Conservation (phyloP, 2,329 filamentous ascomycete genomes). For the Dissoconium aciculare region DNA sequence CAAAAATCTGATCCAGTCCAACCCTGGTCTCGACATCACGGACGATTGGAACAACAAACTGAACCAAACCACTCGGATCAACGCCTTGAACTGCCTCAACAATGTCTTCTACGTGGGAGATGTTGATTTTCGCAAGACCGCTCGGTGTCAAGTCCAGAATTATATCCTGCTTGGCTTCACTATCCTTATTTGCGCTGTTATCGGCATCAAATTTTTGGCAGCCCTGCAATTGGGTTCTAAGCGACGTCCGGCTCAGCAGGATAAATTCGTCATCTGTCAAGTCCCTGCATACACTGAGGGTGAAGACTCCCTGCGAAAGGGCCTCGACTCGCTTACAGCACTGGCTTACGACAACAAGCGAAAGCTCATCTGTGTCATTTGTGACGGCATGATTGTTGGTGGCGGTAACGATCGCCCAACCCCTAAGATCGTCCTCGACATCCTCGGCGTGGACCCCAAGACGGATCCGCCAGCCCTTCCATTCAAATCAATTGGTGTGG, state of each 20-base stretch:
- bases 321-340: conserved; percentile 85
- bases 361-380: conserved; percentile 49
- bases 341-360: conserved; percentile 98
- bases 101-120: conserved; percentile 72
- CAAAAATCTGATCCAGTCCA: conserved; percentile 52
- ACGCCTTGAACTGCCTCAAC: conserved; percentile 66
- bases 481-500: conserved; percentile 92
- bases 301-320: conserved; percentile 89
- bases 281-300: conserved; percentile 97
- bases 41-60: conserved; percentile 44
- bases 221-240: conserved; percentile 87
- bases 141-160: conserved; percentile 75
- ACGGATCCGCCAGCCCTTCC: conserved; percentile 91
- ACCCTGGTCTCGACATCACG: conserved; percentile 68
- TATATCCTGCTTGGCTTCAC: conserved; percentile 80
- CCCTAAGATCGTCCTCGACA: conserved; percentile 89
- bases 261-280: conserved; percentile 97
- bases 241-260: conserved; percentile 84
- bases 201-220: conserved; percentile 80
- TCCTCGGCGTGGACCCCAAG: conserved; percentile 83
- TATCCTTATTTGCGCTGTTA: conserved; percentile 66
- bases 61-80: conserved; percentile 39
- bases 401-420: conserved; percentile 95
- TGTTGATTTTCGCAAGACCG: conserved; percentile 64
- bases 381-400: conserved; percentile 98